These are phyloP conservation scores for Wickerhamomyces ciferrii DNA, from an alignment of 805 yeast genomes.

Conservation along the genomic window DNA sequence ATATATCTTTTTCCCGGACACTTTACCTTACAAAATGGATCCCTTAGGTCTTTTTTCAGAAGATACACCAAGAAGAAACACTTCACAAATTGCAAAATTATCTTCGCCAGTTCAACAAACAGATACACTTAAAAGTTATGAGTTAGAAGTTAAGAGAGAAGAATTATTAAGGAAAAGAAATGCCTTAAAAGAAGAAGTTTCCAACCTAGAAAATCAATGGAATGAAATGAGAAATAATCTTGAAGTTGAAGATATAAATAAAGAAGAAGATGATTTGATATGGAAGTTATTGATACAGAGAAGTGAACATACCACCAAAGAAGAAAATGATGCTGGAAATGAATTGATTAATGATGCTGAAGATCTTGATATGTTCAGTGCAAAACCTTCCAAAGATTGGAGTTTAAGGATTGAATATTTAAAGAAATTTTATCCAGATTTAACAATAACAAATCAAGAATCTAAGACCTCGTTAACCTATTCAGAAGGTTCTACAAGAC, in stretches of 20 bases:
- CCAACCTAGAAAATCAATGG: conserved; percentile 13
- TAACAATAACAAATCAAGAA: conserved; percentile 6
- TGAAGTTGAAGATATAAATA: conserved; percentile 5
- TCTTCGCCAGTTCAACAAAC: conserved; percentile 17
- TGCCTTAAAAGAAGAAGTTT: conserved; percentile 12
- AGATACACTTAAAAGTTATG: conserved; percentile 1
- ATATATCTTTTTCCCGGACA: no score
- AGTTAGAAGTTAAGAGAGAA: conserved; percentile 8
- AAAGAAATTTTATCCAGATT: conserved; percentile 17
- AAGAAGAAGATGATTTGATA: conserved; percentile 9
- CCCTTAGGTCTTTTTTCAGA: conserved; percentile 14
- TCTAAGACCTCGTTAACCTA: conserved; percentile 13
- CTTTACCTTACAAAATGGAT: background rate
- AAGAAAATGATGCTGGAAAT: conserved; percentile 5
- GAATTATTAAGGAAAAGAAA: conserved; percentile 7
- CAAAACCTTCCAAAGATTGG: conserved; percentile 20
- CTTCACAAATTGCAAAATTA: background rate
- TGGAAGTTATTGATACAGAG: conserved; percentile 5
- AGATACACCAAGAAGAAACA: conserved; percentile 1
- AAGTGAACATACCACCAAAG: background rate
- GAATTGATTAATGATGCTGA: background rate
- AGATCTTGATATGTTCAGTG: conserved; percentile 8
- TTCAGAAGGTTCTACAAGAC: background rate
- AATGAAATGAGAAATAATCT: conserved; percentile 11
- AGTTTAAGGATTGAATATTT: conserved; percentile 14